Evolutionary conservation across 108 stramenopile genomes (phyloP).

Genomic region (Fragilaria crotonensis): DNA sequence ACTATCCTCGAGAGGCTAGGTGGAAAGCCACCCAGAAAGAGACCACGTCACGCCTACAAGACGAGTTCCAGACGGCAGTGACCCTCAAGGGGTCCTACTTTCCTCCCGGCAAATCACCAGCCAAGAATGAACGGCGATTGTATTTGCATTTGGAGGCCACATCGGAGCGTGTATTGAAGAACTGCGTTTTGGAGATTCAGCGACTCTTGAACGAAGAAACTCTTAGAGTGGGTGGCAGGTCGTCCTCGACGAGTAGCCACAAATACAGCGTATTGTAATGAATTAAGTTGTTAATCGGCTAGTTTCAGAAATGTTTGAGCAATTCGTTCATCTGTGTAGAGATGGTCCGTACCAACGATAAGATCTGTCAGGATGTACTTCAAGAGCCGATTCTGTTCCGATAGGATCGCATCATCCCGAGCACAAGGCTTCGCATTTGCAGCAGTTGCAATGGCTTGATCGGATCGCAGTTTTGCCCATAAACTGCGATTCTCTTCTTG

Average conservation of each 20-base stretch:
- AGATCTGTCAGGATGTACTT: conserved; percentile 4
- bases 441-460: background rate
- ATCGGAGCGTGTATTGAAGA: conserved; percentile 59
- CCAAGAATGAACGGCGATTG: conserved; percentile 62
- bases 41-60: conserved; percentile 77
- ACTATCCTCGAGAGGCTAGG: conserved; percentile 85
- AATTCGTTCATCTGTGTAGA: conserved; percentile 7
- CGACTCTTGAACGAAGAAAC: conserved; percentile 93
- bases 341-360: conserved; percentile 9
- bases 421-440: background rate
- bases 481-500: background rate
- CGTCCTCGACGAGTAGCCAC: conserved; percentile 34
- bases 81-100: conserved; percentile 83
- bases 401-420: background rate
- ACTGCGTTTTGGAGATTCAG: conserved; percentile 76
- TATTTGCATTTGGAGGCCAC: conserved; percentile 85
- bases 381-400: background rate
- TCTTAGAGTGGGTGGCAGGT: conserved; percentile 61
- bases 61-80: conserved; percentile 87
- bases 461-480: background rate
- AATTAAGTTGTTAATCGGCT: background rate
- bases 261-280: conserved; percentile 50
- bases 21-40: conserved; percentile 88
- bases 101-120: conserved; percentile 52
- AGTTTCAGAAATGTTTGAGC: conserved; percentile 4